Evolutionary conservation across 225 moss, liverwort and hornwort species (phyloP).

Genomic region (Anthoceros angustus): DNA sequence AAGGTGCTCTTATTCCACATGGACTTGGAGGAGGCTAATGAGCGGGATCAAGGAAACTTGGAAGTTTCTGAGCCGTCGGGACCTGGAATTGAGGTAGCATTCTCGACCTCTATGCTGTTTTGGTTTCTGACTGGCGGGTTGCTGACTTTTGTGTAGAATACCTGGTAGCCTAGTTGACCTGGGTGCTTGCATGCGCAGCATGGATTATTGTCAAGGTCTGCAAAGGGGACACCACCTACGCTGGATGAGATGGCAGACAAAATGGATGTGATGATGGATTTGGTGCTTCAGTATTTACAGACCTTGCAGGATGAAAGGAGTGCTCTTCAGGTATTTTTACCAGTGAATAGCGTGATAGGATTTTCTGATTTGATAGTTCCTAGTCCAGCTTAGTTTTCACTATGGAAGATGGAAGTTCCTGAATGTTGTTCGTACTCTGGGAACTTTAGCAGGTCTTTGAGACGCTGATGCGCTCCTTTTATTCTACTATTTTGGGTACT

Average conservation of each 20-base stretch:
- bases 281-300: slow-evolving; percentile 62
- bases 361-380: neutral
- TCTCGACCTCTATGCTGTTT: neutral
- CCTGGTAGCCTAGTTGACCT: neutral
- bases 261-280: slow-evolving; percentile 93
- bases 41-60: slow-evolving; percentile 23
- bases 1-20: slow-evolving; percentile 94
- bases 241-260: slow-evolving; percentile 97
- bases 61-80: slow-evolving; percentile 35
- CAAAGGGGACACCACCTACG: slow-evolving; percentile 28
- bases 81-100: slow-evolving; percentile 47
- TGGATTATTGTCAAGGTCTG: slow-evolving; percentile 26
- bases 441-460: slow-evolving; percentile 43
- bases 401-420: neutral
- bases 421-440: neutral
- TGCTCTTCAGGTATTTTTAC: slow-evolving; percentile 12
- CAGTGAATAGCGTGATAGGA: no score
- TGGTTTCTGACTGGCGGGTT: neutral
- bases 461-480: slow-evolving; percentile 56
- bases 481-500: slow-evolving; percentile 74
- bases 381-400: neutral
- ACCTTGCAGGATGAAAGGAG: slow-evolving; percentile 35
- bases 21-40: slow-evolving; percentile 81
- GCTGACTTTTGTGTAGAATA: neutral
- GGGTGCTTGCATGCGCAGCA: slow-evolving; percentile 8